Base-by-base conservation (phyloP, 179 eudicot species). In the Pouteria campechiana region DNA sequence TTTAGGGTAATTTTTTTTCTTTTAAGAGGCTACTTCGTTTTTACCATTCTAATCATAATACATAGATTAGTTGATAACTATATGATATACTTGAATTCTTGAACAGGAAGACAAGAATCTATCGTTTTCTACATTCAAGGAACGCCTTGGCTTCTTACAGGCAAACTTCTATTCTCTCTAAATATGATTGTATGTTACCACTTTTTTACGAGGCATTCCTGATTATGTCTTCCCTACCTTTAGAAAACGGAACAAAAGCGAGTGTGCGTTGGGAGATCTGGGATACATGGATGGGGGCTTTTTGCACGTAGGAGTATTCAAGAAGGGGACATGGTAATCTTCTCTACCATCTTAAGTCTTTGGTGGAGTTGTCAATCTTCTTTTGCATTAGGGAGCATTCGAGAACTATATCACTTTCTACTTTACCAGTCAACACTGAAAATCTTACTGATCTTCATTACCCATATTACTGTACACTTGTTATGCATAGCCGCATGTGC, bases 231-330 rank as follows among this genome's bases (percentile, higher is more conserved):
- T 58, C 95, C n/a, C n/a, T n/a, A n/a, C n/a, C n/a, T n/a, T n/a
- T n/a, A 90, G 98, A 82, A 72, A 75, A 90, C 92, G 3, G 98
- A 90, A 51, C 71, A 73, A 50, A 87, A 90, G 30, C 65, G 83
- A 46, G 98, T 90, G 34, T 90, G 98, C 78, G 82, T 86, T 62
- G 98, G 98, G 59, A 68, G 76, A 73, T 90, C 98, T 17, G 98
- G 81, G 50, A 90, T 90, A 60, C 98, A 90, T 49, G 84, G 96
- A 46, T 90, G 98, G 96, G 98, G 98, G 44, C 96, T 90, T 23
- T 90, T 90, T 73, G 96, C 98, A 30, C 82, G 94, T 32, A 55
- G 76, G 41, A 72, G 73, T 57, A 90, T 90, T 55, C 90, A 70
- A 63, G 98, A 90, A 73, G 98, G 98, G 60, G 98, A 90, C 47